phyloP scores from a whole-genome alignment of 805 yeast species.

The Hanseniaspora taiwanica region DNA sequence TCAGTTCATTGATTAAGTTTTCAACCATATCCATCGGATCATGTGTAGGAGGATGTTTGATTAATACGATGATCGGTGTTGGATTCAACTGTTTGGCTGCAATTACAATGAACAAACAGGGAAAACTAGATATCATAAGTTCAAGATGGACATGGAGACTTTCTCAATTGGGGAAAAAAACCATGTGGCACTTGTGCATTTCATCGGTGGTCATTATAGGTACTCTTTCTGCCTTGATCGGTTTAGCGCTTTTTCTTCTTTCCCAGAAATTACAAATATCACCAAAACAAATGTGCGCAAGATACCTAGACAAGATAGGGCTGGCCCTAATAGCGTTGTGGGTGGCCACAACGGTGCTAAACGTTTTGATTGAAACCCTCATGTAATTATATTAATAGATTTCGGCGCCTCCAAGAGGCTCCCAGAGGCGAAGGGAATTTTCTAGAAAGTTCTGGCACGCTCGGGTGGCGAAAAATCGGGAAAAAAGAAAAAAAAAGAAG shows the following conservation, averaged over 20 bases:
- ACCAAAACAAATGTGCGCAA: neutral
- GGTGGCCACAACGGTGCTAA: slow-evolving; percentile 15
- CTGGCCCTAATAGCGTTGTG: slow-evolving; percentile 16
- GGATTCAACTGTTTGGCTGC: slow-evolving; percentile 60
- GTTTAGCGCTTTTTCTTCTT: neutral
- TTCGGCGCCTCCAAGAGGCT: too few relatives aligned
- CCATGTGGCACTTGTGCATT: slow-evolving; percentile 15
- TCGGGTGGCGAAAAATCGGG: too few relatives aligned
- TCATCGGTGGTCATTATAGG: slow-evolving; percentile 14
- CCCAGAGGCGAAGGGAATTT: neutral
- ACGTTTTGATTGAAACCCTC: slow-evolving; percentile 15
- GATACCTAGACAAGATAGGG: slow-evolving; percentile 9
- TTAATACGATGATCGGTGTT: slow-evolving; percentile 67
- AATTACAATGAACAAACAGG: slow-evolving; percentile 14
- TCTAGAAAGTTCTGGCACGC: neutral
- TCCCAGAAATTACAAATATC: neutral
- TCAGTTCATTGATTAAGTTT: slow-evolving; percentile 38
- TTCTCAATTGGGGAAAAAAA: slow-evolving; percentile 4
- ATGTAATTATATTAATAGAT: neutral
- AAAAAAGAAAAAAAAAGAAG: too few relatives aligned
- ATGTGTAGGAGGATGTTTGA: slow-evolving; percentile 84
- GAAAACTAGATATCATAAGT: neutral
- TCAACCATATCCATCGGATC: slow-evolving; percentile 88
- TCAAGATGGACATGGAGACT: slow-evolving; percentile 7
- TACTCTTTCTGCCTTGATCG: neutral